phyloP scores from a whole-genome alignment of 495 filamentous ascomycete genomes.

The Penicillium paxilli region DNA sequence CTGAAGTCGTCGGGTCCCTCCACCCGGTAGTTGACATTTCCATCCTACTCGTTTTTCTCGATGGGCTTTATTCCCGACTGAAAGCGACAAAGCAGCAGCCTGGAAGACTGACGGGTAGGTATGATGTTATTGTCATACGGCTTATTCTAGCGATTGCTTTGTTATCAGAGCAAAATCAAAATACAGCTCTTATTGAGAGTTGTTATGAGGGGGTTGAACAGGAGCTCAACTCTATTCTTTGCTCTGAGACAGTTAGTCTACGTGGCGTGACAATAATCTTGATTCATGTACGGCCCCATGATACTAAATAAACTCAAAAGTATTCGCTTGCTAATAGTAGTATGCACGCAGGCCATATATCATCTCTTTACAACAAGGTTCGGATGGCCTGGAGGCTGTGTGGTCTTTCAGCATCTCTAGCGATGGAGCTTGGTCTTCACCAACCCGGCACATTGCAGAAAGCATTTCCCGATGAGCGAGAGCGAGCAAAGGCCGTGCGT shows the following conservation, averaged over 20 bases:
- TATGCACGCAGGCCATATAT: not conserved
- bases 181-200: not conserved
- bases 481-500: not conserved
- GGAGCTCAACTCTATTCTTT: not conserved
- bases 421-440: not conserved
- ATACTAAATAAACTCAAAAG: not conserved
- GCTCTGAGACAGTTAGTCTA: not conserved
- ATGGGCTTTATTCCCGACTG: not conserved
- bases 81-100: not conserved
- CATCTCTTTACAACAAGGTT: not conserved
- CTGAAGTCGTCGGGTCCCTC: not conserved
- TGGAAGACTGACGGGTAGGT: not conserved
- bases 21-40: not conserved
- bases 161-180: not conserved
- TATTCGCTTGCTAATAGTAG: too few species aligned
- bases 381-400: not conserved
- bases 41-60: not conserved
- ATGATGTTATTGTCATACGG: not conserved
- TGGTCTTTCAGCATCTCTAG: not conserved
- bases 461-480: not conserved
- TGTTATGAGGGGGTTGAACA: not conserved
- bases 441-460: not conserved
- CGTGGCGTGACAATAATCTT: not conserved
- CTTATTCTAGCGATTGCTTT: not conserved
- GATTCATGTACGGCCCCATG: not conserved